A percentile compares a stretch with the other conserved stretches of the same genome.
Evolutionary conservation across 1,139 yeast genomes (phyloP).

Genomic region (Kodamaea plutei): DNA sequence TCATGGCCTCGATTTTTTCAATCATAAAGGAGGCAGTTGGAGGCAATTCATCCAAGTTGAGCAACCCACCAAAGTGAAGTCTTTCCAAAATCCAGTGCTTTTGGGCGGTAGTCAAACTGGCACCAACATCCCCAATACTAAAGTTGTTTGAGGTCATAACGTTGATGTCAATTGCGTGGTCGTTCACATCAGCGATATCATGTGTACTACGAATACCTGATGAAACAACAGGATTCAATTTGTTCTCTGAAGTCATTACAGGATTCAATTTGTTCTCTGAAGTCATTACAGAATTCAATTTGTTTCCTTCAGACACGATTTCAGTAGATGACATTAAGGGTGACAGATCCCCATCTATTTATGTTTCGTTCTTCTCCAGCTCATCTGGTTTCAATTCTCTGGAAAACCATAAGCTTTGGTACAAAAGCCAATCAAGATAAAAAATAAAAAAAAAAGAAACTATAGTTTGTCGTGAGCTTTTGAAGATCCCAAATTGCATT

Average conservation of each 20-base stretch:
- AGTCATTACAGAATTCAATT: not conserved
- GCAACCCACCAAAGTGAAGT: slow-evolving; percentile 25
- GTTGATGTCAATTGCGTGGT: slow-evolving; percentile 13
- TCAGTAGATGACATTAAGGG: not conserved
- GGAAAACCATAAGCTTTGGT: no score
- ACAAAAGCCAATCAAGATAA: no score
- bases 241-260: not conserved
- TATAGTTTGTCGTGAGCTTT: no score
- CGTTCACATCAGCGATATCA: slow-evolving; percentile 9
- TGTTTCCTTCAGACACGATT: not conserved
- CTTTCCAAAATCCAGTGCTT: slow-evolving; percentile 24
- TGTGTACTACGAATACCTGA: slow-evolving; percentile 4
- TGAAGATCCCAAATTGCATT: no score
- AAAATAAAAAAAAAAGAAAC: no score
- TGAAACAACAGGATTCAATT: slow-evolving; percentile 1
- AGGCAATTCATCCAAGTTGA: slow-evolving; percentile 29
- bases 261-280: not conserved
- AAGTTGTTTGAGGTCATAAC: slow-evolving; percentile 15
- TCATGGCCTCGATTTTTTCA: slow-evolving; percentile 17
- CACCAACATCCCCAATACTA: slow-evolving; percentile 27
- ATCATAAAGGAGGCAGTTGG: slow-evolving; percentile 20
- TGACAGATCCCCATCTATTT: not conserved
- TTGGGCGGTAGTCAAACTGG: slow-evolving; percentile 23
- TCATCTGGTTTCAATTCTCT: no score
- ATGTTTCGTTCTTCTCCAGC: no score